Evolutionary conservation across 345 rosid genomes (phyloP), one percentile per base, ranked within the genome.

Genomic region (Kernera saxatilis): DNA sequence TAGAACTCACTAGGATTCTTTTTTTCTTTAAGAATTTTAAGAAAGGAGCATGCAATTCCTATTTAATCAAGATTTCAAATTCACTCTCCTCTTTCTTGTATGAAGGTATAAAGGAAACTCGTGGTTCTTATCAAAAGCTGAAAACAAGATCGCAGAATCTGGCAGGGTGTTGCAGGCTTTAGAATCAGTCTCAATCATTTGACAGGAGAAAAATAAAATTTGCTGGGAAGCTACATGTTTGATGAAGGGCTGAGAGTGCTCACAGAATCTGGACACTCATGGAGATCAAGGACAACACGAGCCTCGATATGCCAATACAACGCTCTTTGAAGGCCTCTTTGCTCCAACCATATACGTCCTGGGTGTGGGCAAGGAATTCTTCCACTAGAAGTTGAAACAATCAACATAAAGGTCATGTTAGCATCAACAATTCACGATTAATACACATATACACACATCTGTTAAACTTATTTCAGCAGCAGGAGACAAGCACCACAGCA

Each of bases 261-360:
- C 79, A 91, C 97, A 29, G 93, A 86, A 67, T 82, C 69, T 32
- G 72, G 77, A 67, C 81, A 70, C 70, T 94, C 97, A 74, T 83
- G 88, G 40, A 94, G 97, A 80, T 94, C 97, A 65, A 94, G 85
- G 29, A 91, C 97, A 27, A 94, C 99, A 56, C 90, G 95, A 75
- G 99, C 96, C 79, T 94, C 97, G n/a, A 93, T 93, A 66, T 91
- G 98, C 97, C 98, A 91, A 53, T 94, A 94, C 14, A 94, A 79
- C 4, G 95, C 90, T 77, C 91, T 86, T 78, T 94, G 99, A 64
- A 91, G 74, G 14, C 98, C 98, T 75, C 95, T 80, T 79, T 93
- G 98, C 84, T 93, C 98, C 80, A 93, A 50, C 98, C 98, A 93
- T 82, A 91, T 85, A 79, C 96, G 79, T 50, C 96, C 97, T 22